A percentile compares a stretch with the other conserved stretches of the same genome.
Evolutionary conservation across 176 grass and related monocot genomes (phyloP).

Genomic region (Musa acuminata): DNA sequence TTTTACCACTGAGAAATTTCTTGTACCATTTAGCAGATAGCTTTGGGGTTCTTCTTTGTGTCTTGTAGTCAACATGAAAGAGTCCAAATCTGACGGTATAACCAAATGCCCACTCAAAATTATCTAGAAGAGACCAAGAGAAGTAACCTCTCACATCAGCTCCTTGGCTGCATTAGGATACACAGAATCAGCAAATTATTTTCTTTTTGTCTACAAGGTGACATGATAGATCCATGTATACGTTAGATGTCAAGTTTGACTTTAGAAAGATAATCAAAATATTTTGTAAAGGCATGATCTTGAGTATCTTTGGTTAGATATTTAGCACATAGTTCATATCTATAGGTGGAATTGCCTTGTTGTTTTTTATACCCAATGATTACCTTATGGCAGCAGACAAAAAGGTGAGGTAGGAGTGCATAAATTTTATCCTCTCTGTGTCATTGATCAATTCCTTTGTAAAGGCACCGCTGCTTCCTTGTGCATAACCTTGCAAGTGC

Average conservation of each 20-base stretch:
- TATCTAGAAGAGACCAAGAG: constrained; percentile 49
- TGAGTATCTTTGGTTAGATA: neutral
- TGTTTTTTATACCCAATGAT: neutral
- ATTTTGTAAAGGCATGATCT: too few relatives aligned
- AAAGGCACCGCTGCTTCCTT: constrained; percentile 21
- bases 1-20: constrained; percentile 29
- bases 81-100: constrained; percentile 39
- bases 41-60: constrained; percentile 33
- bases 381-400: constrained; percentile 45
- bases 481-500: constrained; percentile 35
- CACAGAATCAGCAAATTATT: neutral
- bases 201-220: neutral
- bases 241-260: too few relatives aligned
- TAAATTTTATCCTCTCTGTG: constrained; percentile 29
- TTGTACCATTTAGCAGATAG: constrained; percentile 45
- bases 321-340: neutral
- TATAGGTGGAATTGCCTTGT: neutral
- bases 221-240: neutral
- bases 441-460: constrained; percentile 38
- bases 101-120: constrained; percentile 51
- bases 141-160: constrained; percentile 64
- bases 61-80: constrained; percentile 43
- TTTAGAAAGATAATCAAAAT: too few relatives aligned
- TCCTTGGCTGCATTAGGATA: constrained; percentile 39
- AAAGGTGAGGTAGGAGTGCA: constrained; percentile 37